phyloP scores from a whole-genome alignment of 768 basidiomycete genomes.

The Sarcodon sp. region DNA sequence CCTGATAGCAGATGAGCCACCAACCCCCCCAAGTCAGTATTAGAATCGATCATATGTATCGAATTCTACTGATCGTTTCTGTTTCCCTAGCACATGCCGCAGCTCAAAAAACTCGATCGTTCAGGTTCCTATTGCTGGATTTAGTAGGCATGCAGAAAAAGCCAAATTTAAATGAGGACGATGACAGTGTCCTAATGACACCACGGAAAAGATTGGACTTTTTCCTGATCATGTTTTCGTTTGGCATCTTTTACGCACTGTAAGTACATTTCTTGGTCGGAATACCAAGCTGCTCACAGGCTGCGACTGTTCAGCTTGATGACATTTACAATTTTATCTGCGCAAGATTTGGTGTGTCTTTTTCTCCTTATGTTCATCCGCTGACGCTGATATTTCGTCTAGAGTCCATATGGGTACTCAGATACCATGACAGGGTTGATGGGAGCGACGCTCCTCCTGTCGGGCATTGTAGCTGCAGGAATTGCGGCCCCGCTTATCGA shows the following conservation, averaged over 20 bases:
- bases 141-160: no score
- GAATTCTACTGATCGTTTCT: neutral
- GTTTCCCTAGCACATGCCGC: constrained; percentile 46
- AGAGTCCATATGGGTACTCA: constrained; percentile 60
- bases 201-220: constrained; percentile 61
- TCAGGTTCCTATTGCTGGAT: no score
- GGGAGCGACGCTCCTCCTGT: constrained; percentile 54
- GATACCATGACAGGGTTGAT: constrained; percentile 53
- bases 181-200: constrained; percentile 38
- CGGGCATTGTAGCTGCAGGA: constrained; percentile 59
- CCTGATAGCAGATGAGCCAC: constrained; percentile 47
- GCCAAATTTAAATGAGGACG: no score
- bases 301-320: constrained; percentile 31
- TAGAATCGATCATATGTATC: neutral
- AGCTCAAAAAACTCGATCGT: constrained; percentile 15
- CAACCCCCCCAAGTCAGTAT: constrained; percentile 63
- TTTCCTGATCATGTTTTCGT: constrained; percentile 38
- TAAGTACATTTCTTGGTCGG: constrained; percentile 19
- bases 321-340: constrained; percentile 51
- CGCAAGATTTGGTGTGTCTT: constrained; percentile 39
- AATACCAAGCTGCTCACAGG: neutral
- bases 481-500: constrained; percentile 68
- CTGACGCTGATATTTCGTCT: no score
- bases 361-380: no score
- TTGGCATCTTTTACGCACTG: constrained; percentile 55